Conservation (phyloP, 78 protist genomes). For the Emiliania huxleyi region DNA sequence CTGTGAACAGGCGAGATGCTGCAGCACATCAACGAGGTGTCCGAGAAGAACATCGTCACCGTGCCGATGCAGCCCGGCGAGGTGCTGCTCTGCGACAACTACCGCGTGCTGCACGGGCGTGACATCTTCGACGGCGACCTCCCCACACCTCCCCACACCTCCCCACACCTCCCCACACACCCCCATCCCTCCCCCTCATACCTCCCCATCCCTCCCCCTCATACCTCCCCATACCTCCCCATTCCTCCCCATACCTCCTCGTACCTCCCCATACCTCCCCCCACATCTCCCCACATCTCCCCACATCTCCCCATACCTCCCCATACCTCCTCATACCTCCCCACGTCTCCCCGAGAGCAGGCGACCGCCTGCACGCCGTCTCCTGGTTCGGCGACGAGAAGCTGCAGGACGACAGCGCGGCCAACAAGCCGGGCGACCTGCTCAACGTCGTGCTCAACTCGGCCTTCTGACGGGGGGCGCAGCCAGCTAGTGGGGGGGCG, state of each 20-base stretch:
- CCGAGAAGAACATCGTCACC: neutral
- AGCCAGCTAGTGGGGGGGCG: too few relatives aligned
- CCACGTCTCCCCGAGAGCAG: neutral
- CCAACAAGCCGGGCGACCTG: neutral
- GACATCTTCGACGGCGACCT: conserved; percentile 10
- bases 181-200: too few relatives aligned
- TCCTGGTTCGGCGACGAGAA: conserved; percentile 31
- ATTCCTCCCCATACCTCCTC: too few relatives aligned
- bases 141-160: too few relatives aligned
- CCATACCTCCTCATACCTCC: too few relatives aligned
- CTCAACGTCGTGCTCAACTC: neutral
- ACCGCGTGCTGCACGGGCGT: conserved; percentile 50
- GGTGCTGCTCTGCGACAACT: conserved; percentile 40
- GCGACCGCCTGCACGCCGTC: conserved; percentile 23
- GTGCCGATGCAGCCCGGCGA: conserved; percentile 42
- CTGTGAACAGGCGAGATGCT: neutral
- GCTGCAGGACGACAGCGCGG: neutral
- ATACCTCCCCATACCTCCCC: too few relatives aligned
- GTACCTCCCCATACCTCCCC: too few relatives aligned
- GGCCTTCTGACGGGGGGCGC: too few relatives aligned
- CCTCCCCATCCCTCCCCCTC: too few relatives aligned
- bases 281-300: too few relatives aligned
- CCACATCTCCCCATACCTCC: too few relatives aligned
- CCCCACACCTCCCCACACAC: too few relatives aligned
- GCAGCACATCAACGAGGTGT: neutral